Conservation (phyloP, 108 stramenopile species). For the Fragilaria radians region DNA sequence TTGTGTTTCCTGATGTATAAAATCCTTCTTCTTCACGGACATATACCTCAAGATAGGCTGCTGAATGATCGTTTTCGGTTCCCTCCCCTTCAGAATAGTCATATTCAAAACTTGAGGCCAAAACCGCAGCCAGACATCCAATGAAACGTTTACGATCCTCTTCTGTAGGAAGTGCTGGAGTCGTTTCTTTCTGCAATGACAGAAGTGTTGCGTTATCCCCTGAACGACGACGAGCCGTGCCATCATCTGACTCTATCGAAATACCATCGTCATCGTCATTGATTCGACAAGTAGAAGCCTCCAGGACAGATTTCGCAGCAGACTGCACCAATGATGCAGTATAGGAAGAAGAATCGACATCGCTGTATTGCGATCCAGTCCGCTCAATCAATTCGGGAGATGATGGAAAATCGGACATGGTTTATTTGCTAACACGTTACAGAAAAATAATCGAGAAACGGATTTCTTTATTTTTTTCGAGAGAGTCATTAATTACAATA, state of each 20-base stretch:
- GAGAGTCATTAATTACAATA: too few species aligned
- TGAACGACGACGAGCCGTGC: not conserved
- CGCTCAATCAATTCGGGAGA: not conserved
- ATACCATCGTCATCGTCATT: conserved; percentile 11
- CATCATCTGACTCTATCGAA: not conserved
- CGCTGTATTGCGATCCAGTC: not conserved
- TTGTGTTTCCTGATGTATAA: not conserved
- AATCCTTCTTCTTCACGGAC: conserved; percentile 1
- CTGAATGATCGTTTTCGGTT: conserved; percentile 6
- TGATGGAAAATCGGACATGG: not conserved
- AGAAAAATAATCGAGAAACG: too few species aligned
- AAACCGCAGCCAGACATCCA: conserved; percentile 71
- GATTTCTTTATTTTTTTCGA: too few species aligned
- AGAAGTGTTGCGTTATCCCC: not conserved
- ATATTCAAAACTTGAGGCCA: conserved; percentile 59
- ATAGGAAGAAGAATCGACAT: conserved; percentile 2
- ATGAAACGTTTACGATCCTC: conserved; percentile 53
- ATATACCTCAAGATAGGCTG: conserved; percentile 21
- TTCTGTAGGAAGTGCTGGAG: conserved; percentile 43
- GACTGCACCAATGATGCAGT: conserved; percentile 37
- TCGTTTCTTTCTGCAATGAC: conserved; percentile 19
- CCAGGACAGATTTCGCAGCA: conserved; percentile 44
- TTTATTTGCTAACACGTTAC: not conserved
- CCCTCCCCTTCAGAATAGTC: conserved; percentile 16
- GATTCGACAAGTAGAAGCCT: conserved; percentile 28